These are phyloP conservation scores for Rauvolfia tetraphylla DNA, from an alignment of 257 asterid genomes.

Conservation along the genomic window DNA sequence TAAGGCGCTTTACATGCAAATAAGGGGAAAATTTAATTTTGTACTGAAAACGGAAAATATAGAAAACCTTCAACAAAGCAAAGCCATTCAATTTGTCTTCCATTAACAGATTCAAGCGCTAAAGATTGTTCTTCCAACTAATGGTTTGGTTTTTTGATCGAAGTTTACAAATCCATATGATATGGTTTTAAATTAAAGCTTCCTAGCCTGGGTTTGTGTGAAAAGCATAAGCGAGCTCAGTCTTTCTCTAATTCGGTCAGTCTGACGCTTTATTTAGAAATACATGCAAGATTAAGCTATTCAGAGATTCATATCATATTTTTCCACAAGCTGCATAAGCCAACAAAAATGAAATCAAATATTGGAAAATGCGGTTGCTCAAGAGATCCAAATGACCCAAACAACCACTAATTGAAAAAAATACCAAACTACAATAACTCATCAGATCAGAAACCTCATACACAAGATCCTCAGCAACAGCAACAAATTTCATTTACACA, in stretches of 20 bases:
- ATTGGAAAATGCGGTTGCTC: not conserved
- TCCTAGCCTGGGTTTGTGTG: too few species aligned
- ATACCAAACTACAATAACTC: not conserved
- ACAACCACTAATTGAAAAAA: not conserved
- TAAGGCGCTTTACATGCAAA: not conserved
- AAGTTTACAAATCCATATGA: too few species aligned
- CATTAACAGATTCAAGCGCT: not conserved
- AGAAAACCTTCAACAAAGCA: not conserved
- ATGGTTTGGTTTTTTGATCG: too few species aligned
- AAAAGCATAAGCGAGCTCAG: too few species aligned
- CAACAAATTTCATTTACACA: not conserved
- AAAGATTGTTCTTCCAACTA: not conserved
- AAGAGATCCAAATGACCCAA: constrained; percentile 2
- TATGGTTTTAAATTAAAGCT: too few species aligned
- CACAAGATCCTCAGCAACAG: not conserved
- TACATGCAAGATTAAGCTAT: not conserved
- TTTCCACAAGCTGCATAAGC: too few species aligned
- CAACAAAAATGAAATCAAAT: not conserved
- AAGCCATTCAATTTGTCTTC: not conserved
- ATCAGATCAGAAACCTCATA: not conserved
- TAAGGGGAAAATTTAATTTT: not conserved
- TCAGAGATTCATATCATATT: not conserved
- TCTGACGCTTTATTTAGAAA: not conserved
- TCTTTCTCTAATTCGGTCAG: too few species aligned
- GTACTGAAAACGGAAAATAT: not conserved